Evolutionary conservation across 2,329 filamentous ascomycete genomes (phyloP).

Genomic region (Alternaria alternata): DNA sequence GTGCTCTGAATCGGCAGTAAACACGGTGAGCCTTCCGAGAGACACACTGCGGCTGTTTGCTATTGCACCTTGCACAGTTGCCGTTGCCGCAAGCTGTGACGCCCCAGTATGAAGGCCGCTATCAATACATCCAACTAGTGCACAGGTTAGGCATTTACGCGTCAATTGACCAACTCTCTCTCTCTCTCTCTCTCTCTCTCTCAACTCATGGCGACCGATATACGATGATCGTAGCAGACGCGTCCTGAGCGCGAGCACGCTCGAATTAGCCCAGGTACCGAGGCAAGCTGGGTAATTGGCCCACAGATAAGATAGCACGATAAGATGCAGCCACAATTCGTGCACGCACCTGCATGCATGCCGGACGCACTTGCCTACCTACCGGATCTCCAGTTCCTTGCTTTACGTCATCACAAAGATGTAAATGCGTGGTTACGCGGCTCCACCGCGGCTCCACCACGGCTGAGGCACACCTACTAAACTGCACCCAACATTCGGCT

Average conservation of each 20-base stretch:
- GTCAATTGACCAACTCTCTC: neutral
- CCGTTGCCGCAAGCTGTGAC: neutral
- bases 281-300: neutral
- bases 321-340: constrained; percentile 10
- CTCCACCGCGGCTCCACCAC: constrained; percentile 12
- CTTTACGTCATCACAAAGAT: constrained; percentile 21
- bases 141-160: neutral
- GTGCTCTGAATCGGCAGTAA: neutral
- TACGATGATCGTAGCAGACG: neutral
- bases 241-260: neutral
- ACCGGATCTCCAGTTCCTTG: constrained; percentile 5
- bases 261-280: neutral
- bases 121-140: neutral
- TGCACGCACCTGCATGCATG: constrained; percentile 4
- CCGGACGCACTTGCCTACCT: neutral
- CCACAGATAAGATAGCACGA: constrained; percentile 5
- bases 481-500: neutral
- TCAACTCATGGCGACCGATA: neutral
- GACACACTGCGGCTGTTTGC: neutral
- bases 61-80: neutral
- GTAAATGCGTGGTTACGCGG: constrained; percentile 16
- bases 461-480: neutral
- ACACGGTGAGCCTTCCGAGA: neutral
- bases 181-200: neutral
- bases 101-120: neutral